Base-by-base conservation (phyloP, 495 filamentous ascomycete genomes). In the Penicillium turbatum region DNA sequence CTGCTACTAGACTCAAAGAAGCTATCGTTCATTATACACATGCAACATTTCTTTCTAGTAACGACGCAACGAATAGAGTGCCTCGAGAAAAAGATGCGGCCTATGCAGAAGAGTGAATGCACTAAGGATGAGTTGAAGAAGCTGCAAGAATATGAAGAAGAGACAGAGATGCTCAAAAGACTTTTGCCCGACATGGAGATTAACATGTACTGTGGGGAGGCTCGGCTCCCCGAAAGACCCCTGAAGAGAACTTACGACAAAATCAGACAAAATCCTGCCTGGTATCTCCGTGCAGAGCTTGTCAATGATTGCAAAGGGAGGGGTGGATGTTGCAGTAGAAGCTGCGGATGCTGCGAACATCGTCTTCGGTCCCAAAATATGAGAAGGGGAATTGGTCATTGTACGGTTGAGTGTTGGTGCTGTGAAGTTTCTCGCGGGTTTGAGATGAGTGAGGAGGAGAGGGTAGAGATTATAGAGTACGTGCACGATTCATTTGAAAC, bases 341-440 rank as follows among this genome's bases (percentile, higher is more conserved):
- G 34, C 13, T 56, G 54, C 34, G 55, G 55, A 30, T 57, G 55
- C 15, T 57, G 55, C 31, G 17, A 21, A 11, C 16, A 24, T 9
- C 42, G 48, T 15, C 17, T 26, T 39, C 32, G 27, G 21, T 2
- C 15, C 16, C 12, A n/a, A 2, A 24, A 41, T 12, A 17, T n/a
- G 19, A 19, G 13, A 19, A 51, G 32, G 16, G 48, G 55, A 10
- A 27, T 35, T 1, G 55, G 55, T 7, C 42, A 53, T 36, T 57
- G 55, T 12, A 57, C 55, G 3, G 0, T 13, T 0, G 31, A 31
- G 10, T 57, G 55, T 16, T 5, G 16, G n/a, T 57, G 55, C 15
- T 53, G 55, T 46, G 19, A 19, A n/a, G 40, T 11, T 30, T 17
- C 31, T 12, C 51, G 41, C 11, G 51, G 41, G 1, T 9, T 16